Percentiles rank a stretch among this genome's conserved stretches.
Conservation (phyloP, 768 basidiomycete species). For the Leccinum uliginosum region DNA sequence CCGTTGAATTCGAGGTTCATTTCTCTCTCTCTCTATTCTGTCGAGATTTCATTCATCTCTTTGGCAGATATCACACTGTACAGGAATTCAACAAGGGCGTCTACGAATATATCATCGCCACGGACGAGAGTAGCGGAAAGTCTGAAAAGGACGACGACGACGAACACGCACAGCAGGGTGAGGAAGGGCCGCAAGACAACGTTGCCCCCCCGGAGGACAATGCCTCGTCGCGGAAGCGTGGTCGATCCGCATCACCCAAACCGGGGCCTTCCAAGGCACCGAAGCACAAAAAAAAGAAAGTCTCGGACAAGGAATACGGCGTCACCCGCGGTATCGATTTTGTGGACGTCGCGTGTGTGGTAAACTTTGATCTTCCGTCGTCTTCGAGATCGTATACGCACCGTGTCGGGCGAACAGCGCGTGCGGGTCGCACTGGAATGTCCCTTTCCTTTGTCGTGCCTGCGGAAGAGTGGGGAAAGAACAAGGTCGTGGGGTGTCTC, state of each 20-base stretch:
- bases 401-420: constrained; percentile 93
- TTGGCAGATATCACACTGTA: constrained; percentile 82
- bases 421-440: constrained; percentile 91
- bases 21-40: not conserved
- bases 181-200: constrained; percentile 15
- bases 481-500: constrained; percentile 67
- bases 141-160: constrained; percentile 48
- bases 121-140: constrained; percentile 75
- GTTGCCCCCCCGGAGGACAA: constrained; percentile 19
- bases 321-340: constrained; percentile 97
- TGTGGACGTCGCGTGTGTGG: constrained; percentile 91
- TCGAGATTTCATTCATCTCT: constrained; percentile 1
- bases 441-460: constrained; percentile 86
- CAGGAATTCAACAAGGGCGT: constrained; percentile 99
- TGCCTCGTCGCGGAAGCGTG: constrained; percentile 49
- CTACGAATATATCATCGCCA: constrained; percentile 98
- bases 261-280: constrained; percentile 36
- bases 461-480: constrained; percentile 60
- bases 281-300: constrained; percentile 51
- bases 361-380: constrained; percentile 96
- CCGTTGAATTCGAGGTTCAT: constrained; percentile 85
- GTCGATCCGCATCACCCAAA: constrained; percentile 43
- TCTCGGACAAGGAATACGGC: constrained; percentile 76
- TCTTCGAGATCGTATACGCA: constrained; percentile 89
- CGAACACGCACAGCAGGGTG: constrained; percentile 34